Evolutionary conservation across 2,329 filamentous ascomycete species (phyloP).

Genomic region (Leptographium wingfieldii): DNA sequence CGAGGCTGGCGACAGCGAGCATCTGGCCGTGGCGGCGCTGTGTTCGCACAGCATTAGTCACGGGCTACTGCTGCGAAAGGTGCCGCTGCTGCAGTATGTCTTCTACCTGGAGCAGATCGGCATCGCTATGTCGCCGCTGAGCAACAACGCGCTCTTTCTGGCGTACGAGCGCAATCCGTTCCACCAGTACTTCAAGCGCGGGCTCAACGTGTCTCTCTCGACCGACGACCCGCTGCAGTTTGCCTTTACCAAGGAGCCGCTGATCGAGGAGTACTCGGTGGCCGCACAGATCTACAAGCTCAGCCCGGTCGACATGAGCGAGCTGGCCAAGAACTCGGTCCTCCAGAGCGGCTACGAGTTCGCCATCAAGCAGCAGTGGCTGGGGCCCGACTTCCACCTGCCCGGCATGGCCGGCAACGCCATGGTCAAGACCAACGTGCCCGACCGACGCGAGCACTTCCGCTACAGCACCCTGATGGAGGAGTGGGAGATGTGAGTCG

Average conservation of each 20-base stretch:
- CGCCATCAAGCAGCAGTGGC: conserved; percentile 80
- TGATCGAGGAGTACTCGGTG: conserved; percentile 97
- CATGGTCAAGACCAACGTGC: conserved; percentile 93
- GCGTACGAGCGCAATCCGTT: conserved; percentile 97
- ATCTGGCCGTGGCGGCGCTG: conserved; percentile 79
- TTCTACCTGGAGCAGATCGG: conserved; percentile 98
- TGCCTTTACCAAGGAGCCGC: conserved; percentile 92
- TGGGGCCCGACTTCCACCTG: conserved; percentile 64
- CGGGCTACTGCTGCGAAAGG: conserved; percentile 81
- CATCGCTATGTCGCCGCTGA: conserved; percentile 97
- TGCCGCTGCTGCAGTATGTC: conserved; percentile 87
- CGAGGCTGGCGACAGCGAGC: conserved; percentile 92
- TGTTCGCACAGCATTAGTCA: conserved; percentile 97
- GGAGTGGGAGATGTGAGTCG: conserved; percentile 68
- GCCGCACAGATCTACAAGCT: conserved; percentile 98
- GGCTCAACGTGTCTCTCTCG: conserved; percentile 88
- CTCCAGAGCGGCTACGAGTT: conserved; percentile 89
- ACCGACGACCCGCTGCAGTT: conserved; percentile 97
- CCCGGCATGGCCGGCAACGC: conserved; percentile 77
- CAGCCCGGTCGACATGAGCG: conserved; percentile 95
- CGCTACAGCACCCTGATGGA: conserved; percentile 74
- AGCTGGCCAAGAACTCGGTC: conserved; percentile 91
- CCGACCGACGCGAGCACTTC: conserved; percentile 82
- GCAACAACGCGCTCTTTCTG: conserved; percentile 93
- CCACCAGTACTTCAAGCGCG: conserved; percentile 86